phyloP scores from a whole-genome alignment of 176 grass and related monocot genomes.

The Chloris gayana region DNA sequence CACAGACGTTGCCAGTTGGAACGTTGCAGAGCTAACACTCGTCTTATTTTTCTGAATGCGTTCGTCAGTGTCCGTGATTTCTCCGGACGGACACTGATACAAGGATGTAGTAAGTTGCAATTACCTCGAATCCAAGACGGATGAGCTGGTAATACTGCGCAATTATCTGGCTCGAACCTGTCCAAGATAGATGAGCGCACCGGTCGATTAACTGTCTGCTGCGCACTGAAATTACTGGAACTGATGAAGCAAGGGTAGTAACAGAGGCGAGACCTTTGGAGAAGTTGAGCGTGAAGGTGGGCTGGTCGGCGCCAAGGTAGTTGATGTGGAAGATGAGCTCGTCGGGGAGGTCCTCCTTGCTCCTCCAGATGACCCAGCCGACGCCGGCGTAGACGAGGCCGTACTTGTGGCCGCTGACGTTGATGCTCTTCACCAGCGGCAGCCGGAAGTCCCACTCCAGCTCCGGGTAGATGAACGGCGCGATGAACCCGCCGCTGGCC shows the following conservation, averaged over 20 bases:
- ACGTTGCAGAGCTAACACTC: too few relatives aligned
- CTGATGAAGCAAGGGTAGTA: background rate
- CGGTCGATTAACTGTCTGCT: background rate
- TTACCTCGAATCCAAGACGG: conserved; percentile 77
- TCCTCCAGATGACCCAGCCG: conserved; percentile 85
- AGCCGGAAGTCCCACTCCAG: conserved; percentile 93
- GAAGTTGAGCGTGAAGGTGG: conserved; percentile 96
- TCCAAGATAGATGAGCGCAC: background rate
- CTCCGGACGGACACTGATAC: too few relatives aligned
- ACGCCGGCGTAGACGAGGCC: conserved; percentile 90
- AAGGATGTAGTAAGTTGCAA: too few relatives aligned
- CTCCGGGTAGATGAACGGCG: conserved; percentile 79
- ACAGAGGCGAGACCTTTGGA: conserved; percentile 65
- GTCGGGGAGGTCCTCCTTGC: conserved; percentile 70
- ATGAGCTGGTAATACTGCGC: conserved; percentile 88
- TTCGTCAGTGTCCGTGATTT: too few relatives aligned
- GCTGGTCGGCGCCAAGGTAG: conserved; percentile 95
- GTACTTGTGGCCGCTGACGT: conserved; percentile 96
- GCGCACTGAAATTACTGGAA: background rate
- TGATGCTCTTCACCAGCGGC: conserved; percentile 88
- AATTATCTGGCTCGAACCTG: conserved; percentile 81
- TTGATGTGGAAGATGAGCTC: conserved; percentile 98
- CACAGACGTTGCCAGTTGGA: too few relatives aligned
- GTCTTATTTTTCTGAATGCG: too few relatives aligned
- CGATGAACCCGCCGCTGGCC: conserved; percentile 89